Conservation (phyloP, 805 yeast genomes). For the Candida germanica region DNA sequence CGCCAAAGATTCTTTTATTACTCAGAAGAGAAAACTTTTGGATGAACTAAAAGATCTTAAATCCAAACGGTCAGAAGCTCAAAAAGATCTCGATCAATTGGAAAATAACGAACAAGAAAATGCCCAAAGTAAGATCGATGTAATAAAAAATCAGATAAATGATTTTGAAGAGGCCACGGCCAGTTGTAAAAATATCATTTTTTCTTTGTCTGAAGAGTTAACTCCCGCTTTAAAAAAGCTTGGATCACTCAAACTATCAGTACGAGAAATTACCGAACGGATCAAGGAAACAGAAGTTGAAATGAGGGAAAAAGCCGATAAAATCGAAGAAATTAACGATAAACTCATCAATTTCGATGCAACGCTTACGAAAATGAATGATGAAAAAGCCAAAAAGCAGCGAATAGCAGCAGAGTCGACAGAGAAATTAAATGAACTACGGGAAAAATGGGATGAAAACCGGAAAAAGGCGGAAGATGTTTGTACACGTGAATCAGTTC, state of each 20-base stretch:
- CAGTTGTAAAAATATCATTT: slow-evolving; percentile 23
- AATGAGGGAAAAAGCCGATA: not conserved
- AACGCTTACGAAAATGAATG: slow-evolving; percentile 5
- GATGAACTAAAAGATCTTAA: too few relatives aligned
- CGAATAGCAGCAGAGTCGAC: slow-evolving; percentile 9
- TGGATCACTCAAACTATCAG: not conserved
- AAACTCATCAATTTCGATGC: slow-evolving; percentile 11
- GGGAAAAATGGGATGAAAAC: slow-evolving; percentile 27
- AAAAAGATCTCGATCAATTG: slow-evolving; percentile 5
- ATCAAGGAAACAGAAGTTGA: not conserved
- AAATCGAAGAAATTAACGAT: not conserved
- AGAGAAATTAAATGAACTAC: slow-evolving; percentile 10
- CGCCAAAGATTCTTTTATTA: too few relatives aligned
- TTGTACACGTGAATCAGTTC: slow-evolving; percentile 49
- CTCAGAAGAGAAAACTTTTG: too few relatives aligned
- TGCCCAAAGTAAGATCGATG: not conserved
- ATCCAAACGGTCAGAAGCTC: too few relatives aligned
- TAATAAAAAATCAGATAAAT: slow-evolving; percentile 2
- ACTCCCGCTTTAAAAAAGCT: not conserved
- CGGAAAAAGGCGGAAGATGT: slow-evolving; percentile 30
- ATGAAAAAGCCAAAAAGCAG: not conserved
- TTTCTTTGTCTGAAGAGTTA: slow-evolving; percentile 23
- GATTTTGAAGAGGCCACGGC: slow-evolving; percentile 2
- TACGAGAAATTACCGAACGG: not conserved
- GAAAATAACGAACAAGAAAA: not conserved